phyloP scores from a whole-genome alignment of 2,329 filamentous ascomycete genomes.

The Fusarium nematophilum region DNA sequence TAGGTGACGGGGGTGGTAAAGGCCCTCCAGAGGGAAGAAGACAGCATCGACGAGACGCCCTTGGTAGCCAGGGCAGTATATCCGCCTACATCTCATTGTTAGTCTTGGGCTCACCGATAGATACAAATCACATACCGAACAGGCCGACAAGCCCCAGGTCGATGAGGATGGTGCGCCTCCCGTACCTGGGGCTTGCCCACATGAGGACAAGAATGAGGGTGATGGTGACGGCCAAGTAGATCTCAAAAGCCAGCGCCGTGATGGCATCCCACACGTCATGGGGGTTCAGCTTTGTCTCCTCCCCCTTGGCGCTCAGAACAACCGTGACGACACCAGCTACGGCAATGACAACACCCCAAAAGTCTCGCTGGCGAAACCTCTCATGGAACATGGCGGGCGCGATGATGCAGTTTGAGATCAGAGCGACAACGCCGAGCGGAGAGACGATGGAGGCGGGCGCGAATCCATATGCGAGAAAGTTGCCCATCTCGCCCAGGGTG shows the following conservation, averaged over 20 bases:
- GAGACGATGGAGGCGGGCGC: conserved; percentile 98
- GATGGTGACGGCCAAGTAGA: conserved; percentile 84
- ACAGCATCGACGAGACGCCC: conserved; percentile 93
- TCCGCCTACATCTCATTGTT: conserved; percentile 68
- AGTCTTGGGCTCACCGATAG: conserved; percentile 7
- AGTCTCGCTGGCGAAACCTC: conserved; percentile 84
- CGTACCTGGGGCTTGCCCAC: conserved; percentile 85
- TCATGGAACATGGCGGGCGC: conserved; percentile 95
- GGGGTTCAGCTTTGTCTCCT: conserved; percentile 91
- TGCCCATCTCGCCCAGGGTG: conserved; percentile 91
- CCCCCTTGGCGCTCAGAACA: conserved; percentile 88
- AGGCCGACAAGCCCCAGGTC: conserved; percentile 93
- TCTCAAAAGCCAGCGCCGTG: conserved; percentile 87
- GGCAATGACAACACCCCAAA: conserved; percentile 88
- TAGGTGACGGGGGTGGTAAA: conserved; percentile 95
- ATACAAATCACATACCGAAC: conserved; percentile 73
- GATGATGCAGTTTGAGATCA: conserved; percentile 97
- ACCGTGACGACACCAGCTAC: conserved; percentile 91
- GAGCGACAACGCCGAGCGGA: conserved; percentile 93
- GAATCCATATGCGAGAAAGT: conserved; percentile 97
- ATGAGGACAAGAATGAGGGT: conserved; percentile 80
- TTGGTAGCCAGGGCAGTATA: conserved; percentile 98
- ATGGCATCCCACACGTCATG: conserved; percentile 92
- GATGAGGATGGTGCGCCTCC: conserved; percentile 87
- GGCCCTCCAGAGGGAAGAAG: conserved; percentile 87